Evolutionary conservation across 148 eudicot species (phyloP), one percentile per base, ranked within the genome.

Genomic region (Arbutus unedo): DNA sequence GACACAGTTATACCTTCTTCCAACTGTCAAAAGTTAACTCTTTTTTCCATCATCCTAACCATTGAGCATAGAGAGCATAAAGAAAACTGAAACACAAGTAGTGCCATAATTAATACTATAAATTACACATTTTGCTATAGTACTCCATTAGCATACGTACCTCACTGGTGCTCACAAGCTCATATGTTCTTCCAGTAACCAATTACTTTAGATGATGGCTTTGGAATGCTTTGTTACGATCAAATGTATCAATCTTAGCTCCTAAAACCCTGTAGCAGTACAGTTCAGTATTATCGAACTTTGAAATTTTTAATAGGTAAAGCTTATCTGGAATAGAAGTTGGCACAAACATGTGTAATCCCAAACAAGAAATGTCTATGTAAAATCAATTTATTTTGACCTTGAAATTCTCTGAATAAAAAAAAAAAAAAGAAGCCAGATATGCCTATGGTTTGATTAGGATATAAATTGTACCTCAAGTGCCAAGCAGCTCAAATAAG

Each of bases 131-230:
- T 79, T 45, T 18, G 71, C 9, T n/a, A 79, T 9, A 75, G 0
- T 41, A 56, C 45, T 76, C 62, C 49, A 73, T 18, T 47, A 5
- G 9, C 23, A 44, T 11, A 13, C 54, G 59, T 78, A 79, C 71
- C 81, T 79, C 54, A 79, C 64, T 19, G 43, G 51, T 79, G 71
- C 47, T 59, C 71, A 79, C 81, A 60, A 79, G 6, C 49, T 76
- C 23, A 51, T 51, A 47, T 59, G 10, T 38, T 43, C 53, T 57
- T 59, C 16, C 16, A 57, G 41, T 21, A 18, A 55, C 41, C 10
- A 5, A 44, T 38, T 59, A 45, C 80, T 78, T 23, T 71, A 45
- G 11, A 19, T 5, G 54, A 44, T 59, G 71, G 54, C 41, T 59
- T 13, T 10, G 8, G 43, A 57, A 18, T 41, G 68, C 49, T 23